Percentiles rank a stretch among this genome's conserved stretches.
Conservation (phyloP, 371 early-diverging fungal genomes). For the Furculomyces boomerangus region DNA sequence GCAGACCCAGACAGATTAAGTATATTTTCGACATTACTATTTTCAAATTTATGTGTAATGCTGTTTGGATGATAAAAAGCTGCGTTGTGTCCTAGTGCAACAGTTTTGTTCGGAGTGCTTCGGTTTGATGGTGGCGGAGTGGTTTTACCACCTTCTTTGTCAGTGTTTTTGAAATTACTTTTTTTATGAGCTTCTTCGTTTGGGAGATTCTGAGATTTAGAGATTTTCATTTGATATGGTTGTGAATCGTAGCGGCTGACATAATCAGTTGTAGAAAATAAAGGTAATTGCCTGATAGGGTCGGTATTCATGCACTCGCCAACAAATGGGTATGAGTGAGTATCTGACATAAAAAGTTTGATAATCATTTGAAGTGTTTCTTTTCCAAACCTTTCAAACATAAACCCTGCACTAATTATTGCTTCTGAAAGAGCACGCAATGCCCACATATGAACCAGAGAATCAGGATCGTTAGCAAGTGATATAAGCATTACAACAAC, state of each 20-base stretch:
- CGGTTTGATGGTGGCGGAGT: background rate
- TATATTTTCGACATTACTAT: constrained; percentile 6
- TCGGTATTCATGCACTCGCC: constrained; percentile 5
- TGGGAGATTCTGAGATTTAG: background rate
- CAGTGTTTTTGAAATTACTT: background rate
- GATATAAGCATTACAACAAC: constrained; percentile 80
- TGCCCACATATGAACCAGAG: constrained; percentile 89
- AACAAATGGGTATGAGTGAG: constrained; percentile 57
- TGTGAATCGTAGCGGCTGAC: background rate
- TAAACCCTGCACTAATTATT: constrained; percentile 70
- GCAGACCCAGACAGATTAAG: background rate
- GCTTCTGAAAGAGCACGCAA: constrained; percentile 69
- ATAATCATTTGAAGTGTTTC: constrained; percentile 68
- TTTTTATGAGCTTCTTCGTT: background rate
- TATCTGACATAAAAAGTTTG: constrained; percentile 70
- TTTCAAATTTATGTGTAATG: constrained; percentile 12
- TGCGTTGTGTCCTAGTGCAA: constrained; percentile 10
- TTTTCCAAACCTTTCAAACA: constrained; percentile 77
- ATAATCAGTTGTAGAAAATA: background rate
- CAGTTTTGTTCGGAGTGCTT: background rate
- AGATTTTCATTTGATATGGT: background rate
- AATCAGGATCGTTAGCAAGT: constrained; percentile 76
- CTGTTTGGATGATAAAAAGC: constrained; percentile 22
- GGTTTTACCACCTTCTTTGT: background rate
- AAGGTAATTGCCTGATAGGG: background rate